These are phyloP conservation scores for Viola pubescens DNA, from an alignment of 441 rosid species.

Conservation along the genomic window DNA sequence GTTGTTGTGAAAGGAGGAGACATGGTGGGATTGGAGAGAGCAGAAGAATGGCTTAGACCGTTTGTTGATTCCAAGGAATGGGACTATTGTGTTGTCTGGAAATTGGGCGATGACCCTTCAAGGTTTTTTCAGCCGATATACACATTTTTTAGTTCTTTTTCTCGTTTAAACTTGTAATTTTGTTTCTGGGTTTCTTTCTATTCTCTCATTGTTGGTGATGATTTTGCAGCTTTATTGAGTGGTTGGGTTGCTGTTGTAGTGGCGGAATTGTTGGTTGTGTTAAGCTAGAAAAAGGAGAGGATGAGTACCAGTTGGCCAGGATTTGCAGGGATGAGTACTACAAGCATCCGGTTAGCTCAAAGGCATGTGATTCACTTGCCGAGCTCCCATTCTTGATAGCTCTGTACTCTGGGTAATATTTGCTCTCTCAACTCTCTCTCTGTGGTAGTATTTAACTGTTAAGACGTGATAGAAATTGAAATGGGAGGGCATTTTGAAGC, in stretches of 20 bases:
- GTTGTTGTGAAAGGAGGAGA: neutral
- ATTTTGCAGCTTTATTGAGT: conserved; percentile 58
- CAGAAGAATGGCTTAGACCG: conserved; percentile 62
- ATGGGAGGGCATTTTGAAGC: conserved; percentile 12
- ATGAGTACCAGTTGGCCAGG: conserved; percentile 2
- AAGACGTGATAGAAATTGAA: neutral
- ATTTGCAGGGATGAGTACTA: conserved; percentile 51
- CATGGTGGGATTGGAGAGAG: conserved; percentile 42
- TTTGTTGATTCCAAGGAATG: conserved; percentile 51
- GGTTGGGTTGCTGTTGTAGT: conserved; percentile 76
- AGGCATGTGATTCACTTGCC: conserved; percentile 69
- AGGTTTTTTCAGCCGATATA: conserved; percentile 22
- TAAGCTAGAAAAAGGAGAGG: conserved; percentile 28
- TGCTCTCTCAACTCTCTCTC: neutral
- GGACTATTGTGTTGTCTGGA: conserved; percentile 80
- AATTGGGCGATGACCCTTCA: conserved; percentile 69
- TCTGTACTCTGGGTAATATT: conserved; percentile 64
- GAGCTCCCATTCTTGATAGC: conserved; percentile 45
- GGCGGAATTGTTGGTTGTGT: conserved; percentile 29
- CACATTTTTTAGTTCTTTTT: neutral
- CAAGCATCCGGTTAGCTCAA: conserved; percentile 38
- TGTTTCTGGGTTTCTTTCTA: neutral
- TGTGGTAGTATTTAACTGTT: neutral
- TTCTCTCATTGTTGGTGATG: neutral
- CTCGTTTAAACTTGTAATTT: neutral